Evolutionary conservation across 1,284 basidiomycete species (phyloP).

Genomic region (Termitomyces sp.): DNA sequence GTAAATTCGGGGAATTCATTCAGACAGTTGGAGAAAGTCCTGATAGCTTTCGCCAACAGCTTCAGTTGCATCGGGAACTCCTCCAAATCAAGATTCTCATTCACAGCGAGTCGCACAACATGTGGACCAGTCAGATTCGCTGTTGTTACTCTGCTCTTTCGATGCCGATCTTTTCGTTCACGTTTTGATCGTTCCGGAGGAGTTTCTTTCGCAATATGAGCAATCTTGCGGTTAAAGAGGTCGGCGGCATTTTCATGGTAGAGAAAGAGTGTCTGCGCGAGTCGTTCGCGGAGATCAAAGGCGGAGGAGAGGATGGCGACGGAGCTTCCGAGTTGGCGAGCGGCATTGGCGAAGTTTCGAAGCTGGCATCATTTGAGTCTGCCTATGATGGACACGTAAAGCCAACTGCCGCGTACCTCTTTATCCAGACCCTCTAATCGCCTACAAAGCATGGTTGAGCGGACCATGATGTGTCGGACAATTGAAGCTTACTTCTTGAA

Average conservation of each 20-base stretch:
- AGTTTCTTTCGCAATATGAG: slow-evolving; percentile 38
- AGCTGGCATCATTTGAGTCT: slow-evolving; percentile 33
- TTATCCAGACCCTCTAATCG: slow-evolving; percentile 58
- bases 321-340: slow-evolving; percentile 65
- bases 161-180: slow-evolving; percentile 20
- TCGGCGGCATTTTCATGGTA: slow-evolving; percentile 69
- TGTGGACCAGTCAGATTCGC: slow-evolving; percentile 37
- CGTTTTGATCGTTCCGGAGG: slow-evolving; percentile 29
- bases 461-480: background rate
- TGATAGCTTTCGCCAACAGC: slow-evolving; percentile 53
- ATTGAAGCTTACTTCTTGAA: slow-evolving; percentile 46
- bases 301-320: slow-evolving; percentile 69
- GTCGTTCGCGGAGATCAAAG: slow-evolving; percentile 60
- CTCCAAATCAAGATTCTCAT: slow-evolving; percentile 55
- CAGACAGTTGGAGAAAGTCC: slow-evolving; percentile 58
- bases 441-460: slow-evolving; percentile 25
- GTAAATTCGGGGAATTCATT: slow-evolving; percentile 75
- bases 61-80: slow-evolving; percentile 60
- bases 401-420: slow-evolving; percentile 38
- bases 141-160: slow-evolving; percentile 22
- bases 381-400: background rate
- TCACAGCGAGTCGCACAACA: slow-evolving; percentile 44
- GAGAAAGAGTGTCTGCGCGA: slow-evolving; percentile 59
- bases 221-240: slow-evolving; percentile 60
- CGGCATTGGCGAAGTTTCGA: slow-evolving; percentile 68